Conservation (phyloP, 2,329 filamentous ascomycete species). For the Rhynchosporium agropyri region DNA sequence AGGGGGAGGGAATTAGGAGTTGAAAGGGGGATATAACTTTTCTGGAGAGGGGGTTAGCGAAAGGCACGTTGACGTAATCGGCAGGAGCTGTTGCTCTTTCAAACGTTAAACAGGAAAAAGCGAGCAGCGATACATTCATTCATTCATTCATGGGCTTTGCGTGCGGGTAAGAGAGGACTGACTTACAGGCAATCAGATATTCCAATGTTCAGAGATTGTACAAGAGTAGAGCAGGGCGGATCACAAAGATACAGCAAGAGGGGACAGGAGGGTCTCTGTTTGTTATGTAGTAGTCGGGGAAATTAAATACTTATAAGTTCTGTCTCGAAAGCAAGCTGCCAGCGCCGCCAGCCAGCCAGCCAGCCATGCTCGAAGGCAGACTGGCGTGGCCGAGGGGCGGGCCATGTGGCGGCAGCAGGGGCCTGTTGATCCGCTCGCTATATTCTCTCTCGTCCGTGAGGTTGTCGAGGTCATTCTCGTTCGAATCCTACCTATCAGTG, state of each 20-base stretch:
- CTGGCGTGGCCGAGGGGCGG: too few relatives aligned
- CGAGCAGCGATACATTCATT: background rate
- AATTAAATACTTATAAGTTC: too few relatives aligned
- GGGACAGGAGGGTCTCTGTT: background rate
- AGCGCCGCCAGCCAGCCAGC: too few relatives aligned
- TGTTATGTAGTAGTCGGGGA: too few relatives aligned
- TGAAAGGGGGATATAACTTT: slow-evolving; percentile 13
- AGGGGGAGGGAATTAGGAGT: slow-evolving; percentile 1
- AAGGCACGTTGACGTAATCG: slow-evolving; percentile 21
- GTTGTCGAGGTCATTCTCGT: background rate
- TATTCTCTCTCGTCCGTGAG: too few relatives aligned
- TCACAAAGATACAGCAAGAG: background rate
- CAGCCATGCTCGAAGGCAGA: too few relatives aligned
- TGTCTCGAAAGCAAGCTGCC: too few relatives aligned
- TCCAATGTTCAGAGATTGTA: background rate
- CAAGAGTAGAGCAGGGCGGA: background rate
- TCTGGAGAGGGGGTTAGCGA: slow-evolving; percentile 20
- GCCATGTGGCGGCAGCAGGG: too few relatives aligned
- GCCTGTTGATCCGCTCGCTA: too few relatives aligned
- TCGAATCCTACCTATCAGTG: slow-evolving; percentile 14
- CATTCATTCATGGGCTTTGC: background rate
- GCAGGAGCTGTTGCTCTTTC: background rate
- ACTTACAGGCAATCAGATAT: slow-evolving; percentile 2
- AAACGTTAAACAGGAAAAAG: slow-evolving; percentile 3
- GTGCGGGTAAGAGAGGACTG: background rate